phyloP scores from a whole-genome alignment of 2,329 filamentous ascomycete species.

The Tricladium varicosporioides region DNA sequence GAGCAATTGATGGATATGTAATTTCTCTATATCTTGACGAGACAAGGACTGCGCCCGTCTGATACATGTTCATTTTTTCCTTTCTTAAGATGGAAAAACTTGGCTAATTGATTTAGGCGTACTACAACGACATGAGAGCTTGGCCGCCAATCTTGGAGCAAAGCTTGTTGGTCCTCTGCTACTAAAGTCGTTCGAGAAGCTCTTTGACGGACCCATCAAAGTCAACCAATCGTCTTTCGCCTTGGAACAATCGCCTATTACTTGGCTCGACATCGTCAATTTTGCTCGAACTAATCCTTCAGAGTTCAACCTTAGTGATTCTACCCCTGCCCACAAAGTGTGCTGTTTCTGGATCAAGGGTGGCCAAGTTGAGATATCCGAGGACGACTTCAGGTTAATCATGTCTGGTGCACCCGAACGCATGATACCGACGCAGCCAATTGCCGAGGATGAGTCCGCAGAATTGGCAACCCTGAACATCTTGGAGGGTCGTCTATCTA shows the following conservation, averaged over 20 bases:
- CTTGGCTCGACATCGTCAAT: constrained; percentile 83
- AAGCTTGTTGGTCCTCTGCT: constrained; percentile 79
- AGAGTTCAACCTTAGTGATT: constrained; percentile 71
- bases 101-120: constrained; percentile 51
- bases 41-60: no score
- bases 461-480: constrained; percentile 83
- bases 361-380: constrained; percentile 77
- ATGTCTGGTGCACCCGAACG: constrained; percentile 79
- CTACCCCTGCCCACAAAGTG: constrained; percentile 65
- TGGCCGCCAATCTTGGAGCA: constrained; percentile 81
- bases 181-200: constrained; percentile 79
- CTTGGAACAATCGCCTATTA: constrained; percentile 61
- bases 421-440: constrained; percentile 75
- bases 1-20: background rate
- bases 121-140: constrained; percentile 79
- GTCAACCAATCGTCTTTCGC: constrained; percentile 44
- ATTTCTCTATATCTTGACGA: no score
- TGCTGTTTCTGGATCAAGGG: constrained; percentile 84
- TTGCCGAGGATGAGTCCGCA: constrained; percentile 82
- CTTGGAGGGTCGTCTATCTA: constrained; percentile 71
- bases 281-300: constrained; percentile 78
- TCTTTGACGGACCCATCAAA: constrained; percentile 78
- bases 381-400: constrained; percentile 85
- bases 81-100: background rate
- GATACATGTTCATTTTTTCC: background rate